Evolutionary conservation across 1,139 yeast species (phyloP).

Genomic region (Taphrina flavorubra): DNA sequence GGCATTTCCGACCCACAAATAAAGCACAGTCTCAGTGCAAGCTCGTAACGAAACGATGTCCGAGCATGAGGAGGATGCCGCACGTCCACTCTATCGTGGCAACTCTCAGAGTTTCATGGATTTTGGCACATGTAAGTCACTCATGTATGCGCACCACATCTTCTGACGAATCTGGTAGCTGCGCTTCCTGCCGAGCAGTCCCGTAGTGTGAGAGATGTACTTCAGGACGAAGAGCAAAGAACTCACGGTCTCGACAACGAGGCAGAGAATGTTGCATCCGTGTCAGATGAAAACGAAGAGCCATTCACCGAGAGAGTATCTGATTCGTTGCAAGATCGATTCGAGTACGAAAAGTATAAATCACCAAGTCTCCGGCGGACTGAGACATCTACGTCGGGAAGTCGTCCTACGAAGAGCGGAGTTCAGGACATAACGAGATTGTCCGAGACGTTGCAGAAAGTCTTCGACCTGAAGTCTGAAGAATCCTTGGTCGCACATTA

Average conservation of each 20-base stretch:
- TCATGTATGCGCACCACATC: background rate
- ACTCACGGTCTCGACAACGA: background rate
- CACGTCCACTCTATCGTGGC: constrained; percentile 29
- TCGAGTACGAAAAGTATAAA: background rate
- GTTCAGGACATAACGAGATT: background rate
- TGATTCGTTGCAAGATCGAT: constrained; percentile 3
- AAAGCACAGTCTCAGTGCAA: no score
- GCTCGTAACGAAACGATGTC: background rate
- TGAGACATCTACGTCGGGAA: background rate
- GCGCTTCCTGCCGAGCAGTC: background rate
- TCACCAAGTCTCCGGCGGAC: background rate
- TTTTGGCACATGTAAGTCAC: constrained; percentile 2
- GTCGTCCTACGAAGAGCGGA: background rate
- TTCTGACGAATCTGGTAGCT: background rate
- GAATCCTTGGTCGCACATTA: constrained; percentile 49
- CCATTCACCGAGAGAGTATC: background rate
- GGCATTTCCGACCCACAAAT: no score
- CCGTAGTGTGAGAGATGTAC: background rate
- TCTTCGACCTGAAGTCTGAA: background rate
- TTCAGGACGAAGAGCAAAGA: background rate
- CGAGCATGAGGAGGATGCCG: constrained; percentile 22
- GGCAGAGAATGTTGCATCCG: background rate
- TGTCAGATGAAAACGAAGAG: background rate
- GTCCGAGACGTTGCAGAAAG: background rate
- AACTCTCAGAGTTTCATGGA: constrained; percentile 18